These are phyloP conservation scores for Lachnellula occidentalis DNA, from an alignment of 2,329 filamentous ascomycete genomes.

Conservation along the genomic window DNA sequence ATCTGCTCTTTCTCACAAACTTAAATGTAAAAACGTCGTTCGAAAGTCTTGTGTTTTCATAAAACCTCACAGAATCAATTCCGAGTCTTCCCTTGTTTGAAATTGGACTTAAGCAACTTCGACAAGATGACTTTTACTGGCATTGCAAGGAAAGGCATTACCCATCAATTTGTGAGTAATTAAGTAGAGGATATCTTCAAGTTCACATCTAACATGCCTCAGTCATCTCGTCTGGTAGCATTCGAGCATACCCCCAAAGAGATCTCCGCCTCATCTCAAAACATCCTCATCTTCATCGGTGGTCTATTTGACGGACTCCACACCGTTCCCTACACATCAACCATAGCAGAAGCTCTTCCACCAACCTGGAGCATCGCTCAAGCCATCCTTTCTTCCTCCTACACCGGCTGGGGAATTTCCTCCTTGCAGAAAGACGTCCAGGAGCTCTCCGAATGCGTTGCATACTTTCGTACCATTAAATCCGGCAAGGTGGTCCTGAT, in stretches of 20 bases:
- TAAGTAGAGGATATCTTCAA: not conserved
- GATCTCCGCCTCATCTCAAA: conserved; percentile 24
- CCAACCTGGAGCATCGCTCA: conserved; percentile 42
- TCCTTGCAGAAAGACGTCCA: conserved; percentile 42
- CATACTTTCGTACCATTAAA: conserved; percentile 40
- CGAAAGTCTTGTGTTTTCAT: too few relatives aligned
- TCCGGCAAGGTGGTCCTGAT: conserved; percentile 56
- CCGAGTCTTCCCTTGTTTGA: too few relatives aligned
- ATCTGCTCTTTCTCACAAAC: too few relatives aligned
- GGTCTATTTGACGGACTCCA: conserved; percentile 49
- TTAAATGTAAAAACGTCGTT: too few relatives aligned
- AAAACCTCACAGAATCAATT: too few relatives aligned
- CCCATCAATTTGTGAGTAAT: conserved; percentile 23
- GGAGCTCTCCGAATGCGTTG: conserved; percentile 44
- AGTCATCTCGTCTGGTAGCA: conserved; percentile 28
- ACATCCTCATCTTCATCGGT: conserved; percentile 48
- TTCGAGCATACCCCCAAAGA: conserved; percentile 29
- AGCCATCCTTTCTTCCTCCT: conserved; percentile 39
- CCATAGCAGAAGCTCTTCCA: conserved; percentile 32
- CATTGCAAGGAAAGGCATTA: conserved; percentile 14
- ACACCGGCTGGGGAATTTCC: conserved; percentile 37
- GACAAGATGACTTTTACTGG: conserved; percentile 6
- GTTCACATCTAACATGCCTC: not conserved
- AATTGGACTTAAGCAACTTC: not conserved
- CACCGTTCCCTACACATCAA: conserved; percentile 42